Base-by-base conservation (phyloP, 208 protist genomes). In the Leptomonas pyrrhocoris region DNA sequence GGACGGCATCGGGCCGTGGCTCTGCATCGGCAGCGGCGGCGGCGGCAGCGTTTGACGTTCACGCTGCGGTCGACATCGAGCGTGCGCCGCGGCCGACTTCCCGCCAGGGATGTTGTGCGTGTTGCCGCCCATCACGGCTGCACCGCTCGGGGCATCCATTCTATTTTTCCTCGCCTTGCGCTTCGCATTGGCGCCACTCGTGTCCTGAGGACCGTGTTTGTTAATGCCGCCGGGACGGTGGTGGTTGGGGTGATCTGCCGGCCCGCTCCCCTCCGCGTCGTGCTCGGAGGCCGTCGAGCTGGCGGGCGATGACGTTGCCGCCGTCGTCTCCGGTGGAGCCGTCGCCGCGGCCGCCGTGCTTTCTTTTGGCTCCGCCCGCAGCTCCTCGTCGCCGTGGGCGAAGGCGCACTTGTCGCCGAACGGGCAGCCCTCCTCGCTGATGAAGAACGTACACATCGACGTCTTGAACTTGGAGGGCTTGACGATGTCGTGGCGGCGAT, bases 401-500 rank as follows among this genome's bases (percentile, higher is more conserved):
- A 95, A 95, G 70, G 85, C 87, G 53, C 90, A 95, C n/a, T 79
- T 80, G 12, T 86, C 83, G 34, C 84, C 90, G 62, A 92, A 93
- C 4, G 83, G 87, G 63, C 87, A 95, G 16, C 82, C 87, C 58
- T 78, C 79, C 15, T 64, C 65, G 28, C 73, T 88, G 18, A 81
- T 18, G 42, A 83, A 92, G 70, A 89, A 95, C 15, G 73, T 80
- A 66, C 87, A 95, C 23, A 95, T 84, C n/a, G 80, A 91, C 57
- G 90, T 93, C 73, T 95, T 95, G 68, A 82, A 93, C 79, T 93
- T 95, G 57, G 86, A 91, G 42, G 84, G 77, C 65, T 95, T 95
- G 25, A 93, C 90, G 53, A 90, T 92, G 70, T 92, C 86, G 70
- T 90, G 89, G 30, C 79, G 81, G 5, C 85, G 62, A 48, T 81